Evolutionary conservation across 148 eudicot genomes (phyloP).

Genomic region (Amaranthus hypochondriacus): DNA sequence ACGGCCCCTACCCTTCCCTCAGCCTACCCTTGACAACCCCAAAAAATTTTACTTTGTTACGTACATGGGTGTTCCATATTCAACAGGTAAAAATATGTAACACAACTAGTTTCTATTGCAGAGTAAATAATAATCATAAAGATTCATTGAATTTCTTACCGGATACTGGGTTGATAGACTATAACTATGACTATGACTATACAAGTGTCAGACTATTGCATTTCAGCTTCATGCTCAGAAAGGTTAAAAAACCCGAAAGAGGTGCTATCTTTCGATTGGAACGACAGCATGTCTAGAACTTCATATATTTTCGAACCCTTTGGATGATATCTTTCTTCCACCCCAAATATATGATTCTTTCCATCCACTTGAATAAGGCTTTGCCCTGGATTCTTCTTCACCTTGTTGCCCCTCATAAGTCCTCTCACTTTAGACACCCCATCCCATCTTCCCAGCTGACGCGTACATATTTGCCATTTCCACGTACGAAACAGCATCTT

Average conservation of each 20-base stretch:
- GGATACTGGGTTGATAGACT: not conserved
- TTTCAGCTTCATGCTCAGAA: constrained; percentile 12
- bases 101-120: not conserved
- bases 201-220: constrained; percentile 3
- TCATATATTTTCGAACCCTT: constrained; percentile 35
- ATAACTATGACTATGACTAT: not conserved
- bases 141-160: not conserved
- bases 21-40: not conserved
- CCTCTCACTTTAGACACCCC: constrained; percentile 43
- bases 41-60: no score
- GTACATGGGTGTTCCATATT: no score
- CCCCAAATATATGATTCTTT: constrained; percentile 47
- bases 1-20: not conserved
- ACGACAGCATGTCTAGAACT: constrained; percentile 32
- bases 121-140: not conserved
- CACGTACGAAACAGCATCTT: constrained; percentile 53
- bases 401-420: constrained; percentile 51
- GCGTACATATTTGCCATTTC: constrained; percentile 76
- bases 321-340: constrained; percentile 52
- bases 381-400: constrained; percentile 53
- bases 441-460: constrained; percentile 50
- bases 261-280: constrained; percentile 37
- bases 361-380: constrained; percentile 52
- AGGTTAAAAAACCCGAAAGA: constrained; percentile 10
- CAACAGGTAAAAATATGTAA: no score